These are phyloP conservation scores for Gloeophyllum trabeum DNA, from an alignment of 768 basidiomycete genomes.

Conservation along the genomic window DNA sequence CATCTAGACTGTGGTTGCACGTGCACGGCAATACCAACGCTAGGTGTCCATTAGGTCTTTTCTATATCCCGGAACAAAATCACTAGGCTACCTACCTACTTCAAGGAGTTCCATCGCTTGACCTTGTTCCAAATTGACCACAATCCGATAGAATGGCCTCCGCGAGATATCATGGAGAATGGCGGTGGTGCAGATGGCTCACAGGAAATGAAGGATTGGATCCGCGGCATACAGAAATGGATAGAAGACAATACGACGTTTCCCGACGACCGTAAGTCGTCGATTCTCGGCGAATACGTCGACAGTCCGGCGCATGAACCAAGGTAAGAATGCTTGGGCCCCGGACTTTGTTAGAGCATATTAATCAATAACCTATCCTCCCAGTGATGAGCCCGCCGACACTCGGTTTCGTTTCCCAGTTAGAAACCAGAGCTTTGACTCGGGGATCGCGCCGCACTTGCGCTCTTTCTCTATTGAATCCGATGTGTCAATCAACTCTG, in stretches of 20 bases:
- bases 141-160: conserved; percentile 94
- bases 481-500: conserved; percentile 37
- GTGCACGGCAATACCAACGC: neutral
- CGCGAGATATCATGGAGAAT: conserved; percentile 39
- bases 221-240: conserved; percentile 64
- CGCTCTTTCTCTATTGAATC: conserved; percentile 56
- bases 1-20: neutral
- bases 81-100: conserved; percentile 64
- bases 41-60: conserved; percentile 47
- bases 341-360: too few species aligned
- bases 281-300: too few species aligned
- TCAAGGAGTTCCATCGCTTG: conserved; percentile 61
- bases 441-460: conserved; percentile 22
- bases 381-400: neutral
- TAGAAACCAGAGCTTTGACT: neutral
- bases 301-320: too few species aligned
- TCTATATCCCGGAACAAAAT: conserved; percentile 83
- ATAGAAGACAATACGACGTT: conserved; percentile 40
- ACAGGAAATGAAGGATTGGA: conserved; percentile 60
- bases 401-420: neutral
- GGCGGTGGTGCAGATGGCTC: conserved; percentile 29
- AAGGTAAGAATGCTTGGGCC: too few species aligned
- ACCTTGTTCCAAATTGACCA: conserved; percentile 78
- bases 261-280: too few species aligned
- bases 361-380: too few species aligned